Base-by-base conservation (phyloP, 148 eudicot species). In the Spergularia marina region DNA sequence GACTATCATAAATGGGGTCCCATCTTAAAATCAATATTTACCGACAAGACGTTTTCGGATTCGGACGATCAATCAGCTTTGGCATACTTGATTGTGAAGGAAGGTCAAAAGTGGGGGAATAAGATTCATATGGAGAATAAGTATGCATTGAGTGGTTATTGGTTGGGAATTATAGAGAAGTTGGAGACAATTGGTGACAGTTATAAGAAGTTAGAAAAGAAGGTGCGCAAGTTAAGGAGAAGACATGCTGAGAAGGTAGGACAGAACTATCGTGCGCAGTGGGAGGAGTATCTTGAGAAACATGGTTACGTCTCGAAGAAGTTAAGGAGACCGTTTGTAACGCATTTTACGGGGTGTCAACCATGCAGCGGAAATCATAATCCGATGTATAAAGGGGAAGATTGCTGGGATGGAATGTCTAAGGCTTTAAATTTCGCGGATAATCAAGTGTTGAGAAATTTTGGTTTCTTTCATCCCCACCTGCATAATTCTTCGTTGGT, bases 341-440 rank as follows among this genome's bases (percentile, higher is more conserved):
- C 97, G 2, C 98, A 94, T 74, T 94, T 94, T 54, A 90, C 97
- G 0, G 98, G 98, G 59, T 94, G 98, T 69, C 91, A 94, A 74
- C 98, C 95, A 2, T 94, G 98, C 49, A 91, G 89, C 67, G 98
- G 98, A n/a, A 78, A 76, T 1, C 90, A 90, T 58, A 90, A 89
- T 34, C 82, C 84, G 70, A 74, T 80, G 84, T 94, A 94, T 30
- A 61, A 82, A 0, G 87, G 81, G 1, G 81, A 86, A 7, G 77
- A 77, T 10, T 94, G 98, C 49, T 83, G 83, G 74, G 82, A 87
- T 0, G 93, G 91, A 13, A 90, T 94, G 91, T 79, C 79, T 59
- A 84, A 56, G 68, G 97, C 89, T 5, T 74, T 94, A 70, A 87
- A 84, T 74, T 94, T 90, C 65, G 98, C 93, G 0, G 97, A 94